Base-by-base conservation (phyloP, 768 basidiomycete species). In the Pilatotrama ljubarskyi region DNA sequence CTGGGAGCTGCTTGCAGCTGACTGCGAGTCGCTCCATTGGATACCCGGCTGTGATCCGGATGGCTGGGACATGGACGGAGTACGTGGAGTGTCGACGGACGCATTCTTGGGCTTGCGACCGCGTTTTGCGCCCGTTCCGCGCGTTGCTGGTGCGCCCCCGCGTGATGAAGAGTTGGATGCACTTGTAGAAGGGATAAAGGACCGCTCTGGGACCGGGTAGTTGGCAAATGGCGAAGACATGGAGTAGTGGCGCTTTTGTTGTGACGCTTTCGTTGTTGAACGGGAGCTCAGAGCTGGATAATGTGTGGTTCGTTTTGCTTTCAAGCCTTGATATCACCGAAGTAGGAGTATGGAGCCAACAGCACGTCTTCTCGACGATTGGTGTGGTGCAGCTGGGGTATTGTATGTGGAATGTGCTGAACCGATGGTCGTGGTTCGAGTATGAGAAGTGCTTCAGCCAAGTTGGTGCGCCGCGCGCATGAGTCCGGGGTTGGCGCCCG, bases 81-180 rank as follows among this genome's bases (percentile, higher is more conserved):
- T 55, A 1, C 63, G 63, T 24, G 66, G 64, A 13, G 66, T 55
- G 37, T 61, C 58, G 7, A 65, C 49, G 25, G 41, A 60, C 5
- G 70, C 59, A 38, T 64, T 68, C 62, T 71, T 69, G 29, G 73
- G 72, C 35, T 74, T 74, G 5, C 73, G 68, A 10, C 73, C 73
- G 9, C 73, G 72, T 36, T 74, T 74, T 0, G 69, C 64, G n/a
- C 63, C 68, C 26, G 66, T 65, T 26, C 66, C 68, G 40, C 68
- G 50, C 0, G 63, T 56, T 11, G 59, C 51, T 9, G 65, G 41
- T 3, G 69, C 47, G 4, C 55, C 61, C 2, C 69, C 59, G 2
- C 62, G 62, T 18, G 59, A 51, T 38, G 61, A 50, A 14, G 68
- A 55, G 6, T 68, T 51, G 7, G 49, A 35, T 20, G 58, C 53